Base-by-base conservation (phyloP, 441 rosid genomes). In the Eugenia klotzschiana region DNA sequence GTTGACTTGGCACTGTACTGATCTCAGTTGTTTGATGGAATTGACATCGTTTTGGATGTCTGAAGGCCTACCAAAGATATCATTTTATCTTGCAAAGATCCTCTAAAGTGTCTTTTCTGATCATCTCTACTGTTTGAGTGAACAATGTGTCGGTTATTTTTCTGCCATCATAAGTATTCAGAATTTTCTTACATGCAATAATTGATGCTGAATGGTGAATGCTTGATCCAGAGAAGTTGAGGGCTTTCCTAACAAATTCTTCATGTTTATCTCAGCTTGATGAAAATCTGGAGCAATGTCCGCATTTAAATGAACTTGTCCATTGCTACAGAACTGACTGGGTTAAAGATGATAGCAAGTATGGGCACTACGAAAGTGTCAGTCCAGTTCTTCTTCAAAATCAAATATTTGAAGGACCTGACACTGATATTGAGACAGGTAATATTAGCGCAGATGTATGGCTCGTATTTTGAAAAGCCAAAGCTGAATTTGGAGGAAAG, bases 341-440 rank as follows among this genome's bases (percentile, higher is more conserved):
- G 99, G 91, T 96, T 18, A 97, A 96, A 86, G 99, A 96, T 92
- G 98, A 94, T 53, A 89, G 89, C 87, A 97, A 97, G 89, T 97
- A 97, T 85, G 99, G 99, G 37, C 98, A 94, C 81, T 96, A 93
- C 55, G 98, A 97, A 82, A 82, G 89, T 86, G 84, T 88, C 64
- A 81, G 93, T 29, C 94, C 92, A 26, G 92, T 88, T 82, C 80
- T 93, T 82, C 93, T 97, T 87, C 97, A 91, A 50, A 94, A 84
- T 87, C 99, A 97, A 90, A 92, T 97, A 81, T 97, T 93, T 88
- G 99, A 97, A 92, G 99, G 98, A 25, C 99, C 98, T 4, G 99
- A 94, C 83, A 94, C 97, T 50, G 97, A 97, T 90, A 86, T 95
- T 56, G 98, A 97, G 93, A 97, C 98, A 29, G 99, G 99, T 97